Evolutionary conservation across 805 yeast genomes (phyloP), one percentile per base, ranked within the genome.

Genomic region (Pichia deserticola): DNA sequence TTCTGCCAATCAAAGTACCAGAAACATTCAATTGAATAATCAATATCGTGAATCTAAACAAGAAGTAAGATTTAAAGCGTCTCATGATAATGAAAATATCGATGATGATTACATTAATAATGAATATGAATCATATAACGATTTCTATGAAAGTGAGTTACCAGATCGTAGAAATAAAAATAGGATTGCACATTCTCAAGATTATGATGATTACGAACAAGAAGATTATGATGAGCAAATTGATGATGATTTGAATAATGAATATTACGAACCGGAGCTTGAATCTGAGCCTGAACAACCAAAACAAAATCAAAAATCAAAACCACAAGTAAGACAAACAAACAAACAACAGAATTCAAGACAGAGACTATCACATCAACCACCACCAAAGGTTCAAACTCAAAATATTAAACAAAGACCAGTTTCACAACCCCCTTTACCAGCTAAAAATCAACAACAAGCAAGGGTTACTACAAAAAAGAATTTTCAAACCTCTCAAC

Each of bases 11-110:
- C 20, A 20, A 20, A 20, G 3, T 20, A 20, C 20, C 20, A 20
- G 20, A 20, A 20, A 20, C 20, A 20, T 2, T 20, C 20, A 20
- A 20, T 12, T 25, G 15, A 35, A 11, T 8, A 39, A 39, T 9
- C 42, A 45, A 15, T 3, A 11, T 30, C 25, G 8, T 15, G 36
- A n/a, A 9, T 5, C 48, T 4, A 48, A 20, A 34, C 40, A 32
- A 10, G 51, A 48, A 34, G 51, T 48, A n/a, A 48, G 35, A 36
- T 47, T 47, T 12, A 27, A 28, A 38, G 43, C 39, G 33, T 36
- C 42, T 10, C 20, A 34, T n/a, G 20, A 11, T 40, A 15, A 5
- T 36, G 20, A 20, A 20, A 20, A 20, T 20, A 20, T 20, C 20
- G 20, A 20, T 20, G 40, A 40, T n/a, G 7, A 25, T 33, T n/a